Base-by-base conservation (phyloP, 345 rosid genomes). In the Eucalyptus albens region DNA sequence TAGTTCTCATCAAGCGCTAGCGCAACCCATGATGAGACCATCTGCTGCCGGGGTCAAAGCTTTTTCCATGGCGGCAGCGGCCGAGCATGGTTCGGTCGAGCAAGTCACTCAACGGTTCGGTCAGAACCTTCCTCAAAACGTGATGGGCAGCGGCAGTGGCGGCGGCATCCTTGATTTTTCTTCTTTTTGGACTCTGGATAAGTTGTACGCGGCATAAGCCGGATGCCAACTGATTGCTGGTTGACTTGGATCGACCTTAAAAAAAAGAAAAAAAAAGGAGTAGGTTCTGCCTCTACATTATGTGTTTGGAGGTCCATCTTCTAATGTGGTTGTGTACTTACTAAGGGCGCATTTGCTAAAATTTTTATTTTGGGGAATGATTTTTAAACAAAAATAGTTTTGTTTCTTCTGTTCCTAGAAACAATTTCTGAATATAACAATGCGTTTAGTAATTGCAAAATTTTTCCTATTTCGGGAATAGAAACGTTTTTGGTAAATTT, bases 371-470 rank as follows among this genome's bases (percentile, higher is more conserved):
- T 47, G 12, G 49, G 4, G 12, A 47, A 47, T 47, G 11, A 47
- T 47, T 47, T 47, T 47, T 47, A 1, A 11, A 47, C 12, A 47
- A 10, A 47, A 11, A 47, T 47, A 47, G 4, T 11, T 47, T 47
- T 47, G 1, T 45, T 3, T 47, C 11, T 47, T 47, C 0, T 47
- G 12, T 11, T 47, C 4, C 4, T 0, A 10, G 4, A 47, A 47
- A 47, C 12, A 47, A 47, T 47, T 47, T 47, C 13, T 47, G 0
- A 45, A 47, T 47, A 47, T 47, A 47, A 47, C 1, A 47, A 47
- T 11, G 49, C 12, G 12, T 47, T 47, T 11, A 3, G 49, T 47
- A 47, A 47, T 0, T 47, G 12, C 49, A 47, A 47, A 47, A 1
- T 1, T 47, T 47, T 47, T 47, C 4, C 13, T 47, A 47, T 47